These are phyloP conservation scores for Debaryomyces sp. DNA, from an alignment of 1,139 yeast species.

Conservation along the genomic window DNA sequence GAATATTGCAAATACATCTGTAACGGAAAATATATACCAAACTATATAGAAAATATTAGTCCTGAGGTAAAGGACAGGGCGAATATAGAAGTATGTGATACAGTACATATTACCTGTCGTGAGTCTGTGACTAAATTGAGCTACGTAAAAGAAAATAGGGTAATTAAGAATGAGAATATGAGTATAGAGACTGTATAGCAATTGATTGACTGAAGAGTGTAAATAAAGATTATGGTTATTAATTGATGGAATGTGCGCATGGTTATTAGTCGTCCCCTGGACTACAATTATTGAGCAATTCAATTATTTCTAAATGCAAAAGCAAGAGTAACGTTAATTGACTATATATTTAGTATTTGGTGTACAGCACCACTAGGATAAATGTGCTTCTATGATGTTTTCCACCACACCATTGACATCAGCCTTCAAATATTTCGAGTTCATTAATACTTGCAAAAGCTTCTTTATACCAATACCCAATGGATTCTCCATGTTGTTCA, in stretches of 20 bases:
- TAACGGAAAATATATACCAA: not conserved
- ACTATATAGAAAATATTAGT: not conserved
- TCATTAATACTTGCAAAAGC: conserved; percentile 81
- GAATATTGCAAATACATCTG: not conserved
- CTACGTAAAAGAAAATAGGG: no score
- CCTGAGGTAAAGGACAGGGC: not conserved
- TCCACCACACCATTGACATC: conserved; percentile 65
- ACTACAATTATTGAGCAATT: not conserved
- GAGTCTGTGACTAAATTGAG: no score
- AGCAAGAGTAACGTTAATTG: not conserved
- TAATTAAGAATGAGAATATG: no score
- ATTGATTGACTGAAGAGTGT: no score
- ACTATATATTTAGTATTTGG: not conserved
- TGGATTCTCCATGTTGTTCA: conserved; percentile 44
- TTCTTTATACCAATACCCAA: conserved; percentile 83
- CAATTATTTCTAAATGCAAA: not conserved
- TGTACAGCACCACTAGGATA: not conserved
- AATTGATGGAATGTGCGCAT: no score
- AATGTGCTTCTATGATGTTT: conserved; percentile 42
- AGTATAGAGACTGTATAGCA: no score
- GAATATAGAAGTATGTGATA: not conserved
- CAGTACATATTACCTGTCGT: not conserved
- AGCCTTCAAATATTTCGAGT: conserved; percentile 68
- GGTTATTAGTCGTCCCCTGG: no score
- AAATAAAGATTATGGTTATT: no score